These are phyloP conservation scores for Talaromyces sp. DNA, from an alignment of 2,329 filamentous ascomycete genomes.

Conservation along the genomic window DNA sequence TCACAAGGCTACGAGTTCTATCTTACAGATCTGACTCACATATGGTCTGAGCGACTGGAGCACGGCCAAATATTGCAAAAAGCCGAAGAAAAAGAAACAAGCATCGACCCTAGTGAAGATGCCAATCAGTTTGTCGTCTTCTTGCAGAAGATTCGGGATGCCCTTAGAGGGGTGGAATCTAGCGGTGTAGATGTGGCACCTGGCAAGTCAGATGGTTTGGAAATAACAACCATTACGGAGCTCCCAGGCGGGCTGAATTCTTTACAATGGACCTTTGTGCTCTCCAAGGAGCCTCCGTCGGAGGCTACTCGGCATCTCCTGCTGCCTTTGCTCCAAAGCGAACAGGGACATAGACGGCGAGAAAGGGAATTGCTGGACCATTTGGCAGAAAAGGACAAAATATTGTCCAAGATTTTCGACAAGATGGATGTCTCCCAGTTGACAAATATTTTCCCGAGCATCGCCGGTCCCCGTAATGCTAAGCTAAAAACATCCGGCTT, in stretches of 20 bases:
- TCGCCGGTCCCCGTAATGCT: conserved; percentile 40
- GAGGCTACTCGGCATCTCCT: conserved; percentile 47
- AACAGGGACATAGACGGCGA: conserved; percentile 42
- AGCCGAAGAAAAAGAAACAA: conserved; percentile 46
- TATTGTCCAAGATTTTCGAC: conserved; percentile 54
- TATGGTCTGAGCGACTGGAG: conserved; percentile 52
- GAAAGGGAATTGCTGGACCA: conserved; percentile 45
- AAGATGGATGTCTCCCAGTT: conserved; percentile 52
- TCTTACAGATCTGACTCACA: conserved; percentile 53
- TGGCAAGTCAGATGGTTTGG: conserved; percentile 30
- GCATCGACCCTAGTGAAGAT: conserved; percentile 57
- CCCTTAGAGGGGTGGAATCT: conserved; percentile 33
- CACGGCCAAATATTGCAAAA: conserved; percentile 42
- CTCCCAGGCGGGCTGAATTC: conserved; percentile 51
- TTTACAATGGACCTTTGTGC: conserved; percentile 48
- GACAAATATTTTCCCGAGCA: conserved; percentile 52
- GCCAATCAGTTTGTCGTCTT: conserved; percentile 51
- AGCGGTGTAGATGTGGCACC: conserved; percentile 27
- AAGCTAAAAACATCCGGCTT: conserved; percentile 40
- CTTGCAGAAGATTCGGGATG: conserved; percentile 49
- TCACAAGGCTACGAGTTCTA: conserved; percentile 45
- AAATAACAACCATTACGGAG: conserved; percentile 42
- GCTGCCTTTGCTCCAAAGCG: conserved; percentile 48
- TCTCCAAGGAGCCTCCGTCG: conserved; percentile 36
- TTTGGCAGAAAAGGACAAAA: conserved; percentile 54